These are phyloP conservation scores for Eucalyptus leucophloia DNA, from an alignment of 345 rosid genomes.

Conservation along the genomic window DNA sequence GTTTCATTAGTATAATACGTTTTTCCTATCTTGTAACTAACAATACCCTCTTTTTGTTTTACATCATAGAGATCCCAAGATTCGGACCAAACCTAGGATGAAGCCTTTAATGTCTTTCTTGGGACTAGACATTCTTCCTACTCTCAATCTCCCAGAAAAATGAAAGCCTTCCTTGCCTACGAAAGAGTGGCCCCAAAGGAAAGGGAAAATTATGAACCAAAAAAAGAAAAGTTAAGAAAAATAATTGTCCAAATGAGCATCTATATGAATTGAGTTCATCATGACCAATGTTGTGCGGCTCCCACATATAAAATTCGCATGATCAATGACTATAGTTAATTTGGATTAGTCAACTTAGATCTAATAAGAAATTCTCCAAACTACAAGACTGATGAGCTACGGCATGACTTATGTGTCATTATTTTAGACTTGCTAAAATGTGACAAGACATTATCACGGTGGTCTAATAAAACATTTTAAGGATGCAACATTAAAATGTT, in stretches of 20 bases:
- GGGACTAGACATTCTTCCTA: not conserved
- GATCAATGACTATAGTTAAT: not conserved
- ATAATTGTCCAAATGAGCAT: not conserved
- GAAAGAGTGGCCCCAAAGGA: not conserved
- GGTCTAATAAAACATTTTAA: not conserved
- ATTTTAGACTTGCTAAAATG: not conserved
- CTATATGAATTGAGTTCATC: not conserved
- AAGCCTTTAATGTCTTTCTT: no score
- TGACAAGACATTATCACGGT: not conserved
- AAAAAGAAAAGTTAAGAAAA: not conserved
- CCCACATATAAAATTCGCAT: not conserved
- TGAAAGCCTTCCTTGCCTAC: not conserved
- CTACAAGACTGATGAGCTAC: not conserved
- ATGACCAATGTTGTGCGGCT: not conserved
- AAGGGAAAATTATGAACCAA: accelerated
- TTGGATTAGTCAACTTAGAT: not conserved
- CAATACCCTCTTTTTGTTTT: no score
- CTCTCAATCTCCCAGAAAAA: not conserved
- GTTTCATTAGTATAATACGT: no score
- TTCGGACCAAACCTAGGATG: no score
- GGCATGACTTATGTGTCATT: not conserved
- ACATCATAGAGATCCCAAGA: no score
- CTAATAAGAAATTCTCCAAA: not conserved
- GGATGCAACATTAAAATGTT: not conserved
- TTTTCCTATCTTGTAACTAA: no score